phyloP scores from a whole-genome alignment of 1,284 basidiomycete genomes.

The Ustilago nuda region DNA sequence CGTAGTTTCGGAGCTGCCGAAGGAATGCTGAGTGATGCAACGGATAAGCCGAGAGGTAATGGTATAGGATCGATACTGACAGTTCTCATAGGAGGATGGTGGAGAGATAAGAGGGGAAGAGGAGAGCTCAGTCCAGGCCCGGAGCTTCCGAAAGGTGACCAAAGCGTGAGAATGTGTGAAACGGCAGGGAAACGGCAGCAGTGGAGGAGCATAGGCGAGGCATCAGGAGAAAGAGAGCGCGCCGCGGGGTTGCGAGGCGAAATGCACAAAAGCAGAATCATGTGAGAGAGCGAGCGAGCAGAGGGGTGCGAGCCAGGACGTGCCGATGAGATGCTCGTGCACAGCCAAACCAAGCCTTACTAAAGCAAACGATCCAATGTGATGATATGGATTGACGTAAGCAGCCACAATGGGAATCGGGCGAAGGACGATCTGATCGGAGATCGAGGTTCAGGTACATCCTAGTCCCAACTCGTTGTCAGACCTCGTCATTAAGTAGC shows the following conservation, averaged over 20 bases:
- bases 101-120: neutral
- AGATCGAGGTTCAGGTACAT: too few species aligned
- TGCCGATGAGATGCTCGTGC: too few species aligned
- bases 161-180: slow-evolving; percentile 1
- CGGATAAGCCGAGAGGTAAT: neutral
- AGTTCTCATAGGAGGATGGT: neutral
- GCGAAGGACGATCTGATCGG: too few species aligned
- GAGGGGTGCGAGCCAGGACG: slow-evolving; percentile 11
- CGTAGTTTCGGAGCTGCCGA: neutral
- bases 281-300: slow-evolving; percentile 9
- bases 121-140: neutral
- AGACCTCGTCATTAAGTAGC: too few species aligned
- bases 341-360: too few species aligned
- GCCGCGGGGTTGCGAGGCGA: neutral
- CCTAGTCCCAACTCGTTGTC: too few species aligned
- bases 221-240: slow-evolving; percentile 3
- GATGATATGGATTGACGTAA: too few species aligned
- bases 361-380: too few species aligned
- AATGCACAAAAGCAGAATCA: slow-evolving; percentile 11
- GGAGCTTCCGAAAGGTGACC: neutral
- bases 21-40: neutral
- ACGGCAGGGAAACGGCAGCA: neutral
- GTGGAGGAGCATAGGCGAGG: slow-evolving; percentile 8
- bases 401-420: too few species aligned
- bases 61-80: neutral